Base-by-base conservation (phyloP, 768 basidiomycete genomes). In the Amanita thiersii region DNA sequence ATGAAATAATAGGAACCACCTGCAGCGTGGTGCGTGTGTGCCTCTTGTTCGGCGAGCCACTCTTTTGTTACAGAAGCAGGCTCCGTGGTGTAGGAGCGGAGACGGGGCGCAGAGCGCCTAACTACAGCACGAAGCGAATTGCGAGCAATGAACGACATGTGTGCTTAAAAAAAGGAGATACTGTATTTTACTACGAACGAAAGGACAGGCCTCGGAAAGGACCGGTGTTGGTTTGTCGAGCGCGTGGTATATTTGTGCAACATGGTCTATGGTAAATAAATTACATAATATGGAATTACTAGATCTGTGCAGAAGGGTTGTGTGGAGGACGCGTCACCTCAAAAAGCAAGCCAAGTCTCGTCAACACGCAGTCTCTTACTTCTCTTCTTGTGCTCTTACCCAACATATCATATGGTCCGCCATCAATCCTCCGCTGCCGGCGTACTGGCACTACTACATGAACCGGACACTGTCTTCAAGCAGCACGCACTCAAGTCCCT, bases 401-500 rank as follows among this genome's bases (percentile, higher is more conserved):
- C 48, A 36, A 47, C 39, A 46, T 52, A 45, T 7, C 50, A 53
- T 49, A 83, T 86, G 83, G 81, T 82, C 56, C 81, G 75, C 52
- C 68, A 75, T 37, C 83, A 86, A 54, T 86, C 88, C 25, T 90
- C 81, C 44, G 81, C 84, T 54, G 89, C 84, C 45, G 93, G 93
- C 50, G 85, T 91, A 20, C 81, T 99, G 51, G 89, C 91, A 19
- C 72, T 99, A 24, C 79, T 99, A 11, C 77, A 81, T 29, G 96
- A 99, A 62, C 86, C 85, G 40, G 87, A 93, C 50, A 71, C 79
- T 19, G 66, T 84, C 30, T 83, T 98, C 59, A 89, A 92, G 56
- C 80, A 88, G 53, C 86, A 96, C 70, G 96, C 96, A 17, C 79
- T 99, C 52, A 77, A 77, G 37, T 74, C 82, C 33, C 72, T 99